Evolutionary conservation across 345 rosid species (phyloP).

Genomic region (Ceriops tagal): DNA sequence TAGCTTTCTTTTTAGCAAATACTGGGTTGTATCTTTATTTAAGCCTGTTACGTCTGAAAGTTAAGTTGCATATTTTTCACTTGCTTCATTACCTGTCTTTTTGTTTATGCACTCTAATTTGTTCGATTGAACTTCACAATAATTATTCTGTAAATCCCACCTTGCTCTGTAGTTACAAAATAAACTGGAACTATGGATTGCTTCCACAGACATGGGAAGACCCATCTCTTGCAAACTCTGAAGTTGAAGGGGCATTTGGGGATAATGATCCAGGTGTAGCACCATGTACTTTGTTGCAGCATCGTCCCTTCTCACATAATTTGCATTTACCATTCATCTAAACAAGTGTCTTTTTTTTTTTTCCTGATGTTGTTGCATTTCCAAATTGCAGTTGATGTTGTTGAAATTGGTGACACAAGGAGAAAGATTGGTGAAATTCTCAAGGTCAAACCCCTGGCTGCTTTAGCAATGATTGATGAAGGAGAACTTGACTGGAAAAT

Average conservation of each 20-base stretch:
- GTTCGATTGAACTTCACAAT: not conserved
- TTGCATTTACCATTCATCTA: not conserved
- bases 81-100: not conserved
- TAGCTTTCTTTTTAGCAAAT: not conserved
- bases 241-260: constrained; percentile 88
- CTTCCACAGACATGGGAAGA: constrained; percentile 99
- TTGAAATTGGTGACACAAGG: constrained; percentile 78
- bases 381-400: constrained; percentile 68
- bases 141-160: not conserved
- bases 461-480: constrained; percentile 95
- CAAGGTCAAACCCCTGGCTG: constrained; percentile 81
- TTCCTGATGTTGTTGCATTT: not conserved
- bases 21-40: not conserved
- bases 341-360: not conserved
- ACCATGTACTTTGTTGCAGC: not conserved
- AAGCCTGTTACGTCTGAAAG: not conserved
- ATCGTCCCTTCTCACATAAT: not conserved
- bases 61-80: not conserved
- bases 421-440: constrained; percentile 74
- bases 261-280: constrained; percentile 86
- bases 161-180: constrained; percentile 56
- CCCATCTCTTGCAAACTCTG: constrained; percentile 70
- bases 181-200: constrained; percentile 96
- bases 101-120: not conserved
- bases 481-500: constrained; percentile 99